Conservation (phyloP, 768 basidiomycete species). For the Trametes cingulata region DNA sequence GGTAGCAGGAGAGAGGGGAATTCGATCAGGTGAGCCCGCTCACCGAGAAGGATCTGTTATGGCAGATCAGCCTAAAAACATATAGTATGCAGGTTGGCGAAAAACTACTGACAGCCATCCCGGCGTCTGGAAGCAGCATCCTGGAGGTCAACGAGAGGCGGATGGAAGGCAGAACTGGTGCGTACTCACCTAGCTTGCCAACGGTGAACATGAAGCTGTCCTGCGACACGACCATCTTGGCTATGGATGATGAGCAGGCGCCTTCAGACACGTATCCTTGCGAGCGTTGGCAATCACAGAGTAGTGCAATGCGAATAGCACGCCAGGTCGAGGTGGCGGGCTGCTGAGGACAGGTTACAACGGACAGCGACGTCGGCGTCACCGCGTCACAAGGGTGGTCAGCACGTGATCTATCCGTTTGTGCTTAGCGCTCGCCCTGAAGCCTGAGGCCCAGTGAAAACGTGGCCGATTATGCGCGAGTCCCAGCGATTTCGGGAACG, state of each 20-base stretch:
- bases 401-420: no score
- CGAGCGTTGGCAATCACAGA: no score
- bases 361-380: no score
- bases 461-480: no score
- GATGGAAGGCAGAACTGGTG: neutral
- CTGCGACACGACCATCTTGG: conserved; percentile 39
- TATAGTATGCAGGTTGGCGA: conserved; percentile 17
- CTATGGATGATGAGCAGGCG: neutral
- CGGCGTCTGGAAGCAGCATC: conserved; percentile 61
- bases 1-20: conserved; percentile 96
- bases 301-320: no score
- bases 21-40: conserved; percentile 94
- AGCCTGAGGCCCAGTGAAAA: no score
- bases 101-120: conserved; percentile 74
- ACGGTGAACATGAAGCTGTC: conserved; percentile 91
- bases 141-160: neutral
- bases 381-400: no score
- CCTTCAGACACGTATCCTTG: no score
- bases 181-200: conserved; percentile 82
- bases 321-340: no score
- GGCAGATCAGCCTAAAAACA: conserved; percentile 10
- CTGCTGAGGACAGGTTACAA: no score
- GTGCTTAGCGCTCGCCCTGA: no score
- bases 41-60: conserved; percentile 83
- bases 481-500: no score